phyloP scores from a whole-genome alignment of 345 rosid genomes.

The Brassica carinata region DNA sequence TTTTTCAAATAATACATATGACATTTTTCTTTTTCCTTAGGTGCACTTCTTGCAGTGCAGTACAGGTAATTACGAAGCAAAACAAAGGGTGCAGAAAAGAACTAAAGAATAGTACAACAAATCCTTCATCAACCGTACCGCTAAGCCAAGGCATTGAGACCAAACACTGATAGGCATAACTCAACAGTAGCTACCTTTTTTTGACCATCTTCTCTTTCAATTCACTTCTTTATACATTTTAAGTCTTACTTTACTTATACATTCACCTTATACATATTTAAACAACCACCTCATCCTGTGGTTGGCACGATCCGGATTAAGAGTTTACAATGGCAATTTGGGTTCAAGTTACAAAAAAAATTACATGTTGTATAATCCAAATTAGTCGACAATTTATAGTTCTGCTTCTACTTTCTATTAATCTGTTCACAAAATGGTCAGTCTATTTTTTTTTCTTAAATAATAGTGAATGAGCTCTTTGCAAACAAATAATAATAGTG shows the following conservation, averaged over 20 bases:
- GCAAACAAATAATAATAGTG: neutral
- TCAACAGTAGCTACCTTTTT: constrained; percentile 44
- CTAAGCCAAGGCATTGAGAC: constrained; percentile 34
- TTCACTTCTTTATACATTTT: constrained; percentile 22
- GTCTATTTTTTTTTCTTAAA: neutral
- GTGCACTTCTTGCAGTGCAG: constrained; percentile 16
- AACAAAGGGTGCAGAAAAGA: neutral
- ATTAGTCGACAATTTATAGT: neutral
- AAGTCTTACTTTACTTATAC: constrained; percentile 27
- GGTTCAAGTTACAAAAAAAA: neutral
- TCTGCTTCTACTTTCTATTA: neutral
- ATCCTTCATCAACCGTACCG: constrained; percentile 42
- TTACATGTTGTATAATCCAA: too few relatives aligned
- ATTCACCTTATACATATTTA: constrained; percentile 1
- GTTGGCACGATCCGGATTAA: neutral
- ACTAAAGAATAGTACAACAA: constrained; percentile 30
- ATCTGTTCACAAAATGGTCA: neutral
- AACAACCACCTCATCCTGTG: neutral
- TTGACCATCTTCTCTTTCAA: constrained; percentile 16
- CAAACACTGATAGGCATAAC: constrained; percentile 54
- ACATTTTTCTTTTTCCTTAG: neutral
- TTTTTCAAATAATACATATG: neutral
- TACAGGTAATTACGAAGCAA: constrained; percentile 15
- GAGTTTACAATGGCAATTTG: neutral
- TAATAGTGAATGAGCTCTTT: neutral